Percentiles rank a stretch among this genome's conserved stretches.
Conservation (phyloP, 148 eudicot genomes). For the Chenopodium quinoa region DNA sequence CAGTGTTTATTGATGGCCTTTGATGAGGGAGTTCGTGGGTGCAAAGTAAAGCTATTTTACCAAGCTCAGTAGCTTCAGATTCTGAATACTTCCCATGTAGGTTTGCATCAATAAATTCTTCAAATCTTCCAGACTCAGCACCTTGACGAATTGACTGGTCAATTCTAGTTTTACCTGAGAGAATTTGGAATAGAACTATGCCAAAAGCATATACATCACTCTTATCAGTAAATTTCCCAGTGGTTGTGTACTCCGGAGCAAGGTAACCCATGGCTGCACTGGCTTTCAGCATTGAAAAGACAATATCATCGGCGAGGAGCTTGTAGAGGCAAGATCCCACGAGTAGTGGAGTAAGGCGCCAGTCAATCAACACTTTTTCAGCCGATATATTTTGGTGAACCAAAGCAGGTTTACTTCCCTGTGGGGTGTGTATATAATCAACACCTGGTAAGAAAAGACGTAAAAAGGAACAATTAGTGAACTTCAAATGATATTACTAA, state of each 20-base stretch:
- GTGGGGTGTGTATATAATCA: slow-evolving; percentile 59
- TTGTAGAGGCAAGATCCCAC: slow-evolving; percentile 76
- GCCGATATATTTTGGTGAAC: slow-evolving; percentile 92
- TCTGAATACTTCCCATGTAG: slow-evolving; percentile 58
- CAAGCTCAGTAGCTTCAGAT: slow-evolving; percentile 63
- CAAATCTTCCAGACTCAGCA: slow-evolving; percentile 48
- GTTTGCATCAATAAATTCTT: slow-evolving; percentile 60
- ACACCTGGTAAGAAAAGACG: slow-evolving; percentile 48
- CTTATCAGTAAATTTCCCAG: slow-evolving; percentile 84
- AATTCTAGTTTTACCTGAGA: slow-evolving; percentile 60
- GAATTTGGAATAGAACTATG: slow-evolving; percentile 66
- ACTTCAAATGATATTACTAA: not conserved
- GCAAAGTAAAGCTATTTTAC: slow-evolving; percentile 68
- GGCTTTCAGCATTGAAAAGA: slow-evolving; percentile 79
- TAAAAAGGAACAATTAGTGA: not conserved
- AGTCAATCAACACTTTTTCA: slow-evolving; percentile 77
- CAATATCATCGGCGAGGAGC: slow-evolving; percentile 72
- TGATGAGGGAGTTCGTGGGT: slow-evolving; percentile 65
- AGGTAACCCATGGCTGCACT: slow-evolving; percentile 98
- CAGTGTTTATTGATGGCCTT: slow-evolving; percentile 56
- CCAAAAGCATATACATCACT: slow-evolving; percentile 92
- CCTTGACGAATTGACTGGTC: slow-evolving; percentile 42
- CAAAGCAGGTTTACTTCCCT: slow-evolving; percentile 60
- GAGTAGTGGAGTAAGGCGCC: slow-evolving; percentile 62
- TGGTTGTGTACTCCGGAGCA: slow-evolving; percentile 93